Conservation (phyloP, 2,329 filamentous ascomycete genomes). For the Fusarium liriodendri region DNA sequence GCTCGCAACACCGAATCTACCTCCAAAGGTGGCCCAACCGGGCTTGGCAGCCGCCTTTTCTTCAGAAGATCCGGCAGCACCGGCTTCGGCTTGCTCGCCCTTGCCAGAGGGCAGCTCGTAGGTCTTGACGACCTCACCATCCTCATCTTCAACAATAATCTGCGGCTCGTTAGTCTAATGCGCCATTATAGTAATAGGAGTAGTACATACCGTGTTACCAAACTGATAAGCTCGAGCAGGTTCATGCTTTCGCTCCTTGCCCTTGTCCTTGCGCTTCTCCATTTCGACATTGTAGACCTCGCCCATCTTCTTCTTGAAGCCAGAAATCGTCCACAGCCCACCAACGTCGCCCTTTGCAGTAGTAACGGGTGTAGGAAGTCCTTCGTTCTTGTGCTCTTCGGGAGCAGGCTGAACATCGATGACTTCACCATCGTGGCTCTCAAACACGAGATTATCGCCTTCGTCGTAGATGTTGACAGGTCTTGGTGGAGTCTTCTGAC, state of each 20-base stretch:
- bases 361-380: conserved; percentile 34
- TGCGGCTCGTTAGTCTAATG: conserved; percentile 52
- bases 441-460: conserved; percentile 81
- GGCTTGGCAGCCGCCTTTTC: conserved; percentile 55
- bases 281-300: conserved; percentile 70
- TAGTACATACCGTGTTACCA: conserved; percentile 75
- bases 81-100: conserved; percentile 45
- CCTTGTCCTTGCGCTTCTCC: conserved; percentile 71
- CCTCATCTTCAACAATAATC: conserved; percentile 89
- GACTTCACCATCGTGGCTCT: conserved; percentile 90
- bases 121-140: conserved; percentile 87
- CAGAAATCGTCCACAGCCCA: conserved; percentile 49
- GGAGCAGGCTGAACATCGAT: conserved; percentile 67
- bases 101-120: conserved; percentile 77
- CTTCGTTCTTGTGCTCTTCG: conserved; percentile 11
- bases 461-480: conserved; percentile 81
- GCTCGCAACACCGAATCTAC: conserved; percentile 44
- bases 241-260: conserved; percentile 72
- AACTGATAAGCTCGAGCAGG: conserved; percentile 88
- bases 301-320: conserved; percentile 62
- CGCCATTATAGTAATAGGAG: background rate
- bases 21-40: conserved; percentile 63
- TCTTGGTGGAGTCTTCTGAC: conserved; percentile 42
- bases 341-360: conserved; percentile 33
- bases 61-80: conserved; percentile 52